A percentile compares a stretch with the other conserved stretches of the same genome.
phyloP scores from a whole-genome alignment of 2,329 filamentous ascomycete species.

The Apiospora malaysiana region DNA sequence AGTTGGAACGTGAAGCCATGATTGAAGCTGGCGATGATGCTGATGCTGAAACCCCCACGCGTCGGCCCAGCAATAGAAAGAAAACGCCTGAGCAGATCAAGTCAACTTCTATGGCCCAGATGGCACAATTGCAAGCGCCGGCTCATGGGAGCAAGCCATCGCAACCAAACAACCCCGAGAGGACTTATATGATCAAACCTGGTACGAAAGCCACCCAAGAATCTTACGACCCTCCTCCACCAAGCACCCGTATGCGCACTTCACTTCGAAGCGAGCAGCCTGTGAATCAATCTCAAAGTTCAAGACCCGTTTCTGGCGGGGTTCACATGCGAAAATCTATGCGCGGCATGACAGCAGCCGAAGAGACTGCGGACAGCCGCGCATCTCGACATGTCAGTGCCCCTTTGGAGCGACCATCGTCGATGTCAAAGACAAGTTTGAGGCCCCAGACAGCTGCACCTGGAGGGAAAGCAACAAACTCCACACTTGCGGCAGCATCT shows the following conservation, averaged over 20 bases:
- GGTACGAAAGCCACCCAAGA: conserved; percentile 37
- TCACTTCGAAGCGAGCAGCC: conserved; percentile 50
- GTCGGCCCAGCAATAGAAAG: conserved; percentile 41
- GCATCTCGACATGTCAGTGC: conserved; percentile 22
- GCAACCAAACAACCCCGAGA: conserved; percentile 25
- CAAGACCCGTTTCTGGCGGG: conserved; percentile 24
- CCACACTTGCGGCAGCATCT: conserved; percentile 22
- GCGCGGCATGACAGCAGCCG: conserved; percentile 28
- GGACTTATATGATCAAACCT: conserved; percentile 33
- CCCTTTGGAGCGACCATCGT: conserved; percentile 24
- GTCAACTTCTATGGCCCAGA: conserved; percentile 22
- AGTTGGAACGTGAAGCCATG: conserved; percentile 63
- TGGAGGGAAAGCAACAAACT: conserved; percentile 23
- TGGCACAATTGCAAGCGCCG: conserved; percentile 24
- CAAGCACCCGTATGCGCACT: conserved; percentile 46
- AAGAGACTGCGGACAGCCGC: conserved; percentile 18
- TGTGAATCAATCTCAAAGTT: conserved; percentile 22
- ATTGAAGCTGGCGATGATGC: conserved; percentile 58
- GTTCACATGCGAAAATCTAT: conserved; percentile 39
- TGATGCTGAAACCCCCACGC: conserved; percentile 45
- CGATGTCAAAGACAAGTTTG: conserved; percentile 24
- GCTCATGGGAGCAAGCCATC: conserved; percentile 35
- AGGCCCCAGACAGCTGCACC: conserved; percentile 21
- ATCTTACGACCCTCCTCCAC: conserved; percentile 25
- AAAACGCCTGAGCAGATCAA: conserved; percentile 48